Conservation (phyloP, 345 rosid genomes). For the Physaria fendleri region DNA sequence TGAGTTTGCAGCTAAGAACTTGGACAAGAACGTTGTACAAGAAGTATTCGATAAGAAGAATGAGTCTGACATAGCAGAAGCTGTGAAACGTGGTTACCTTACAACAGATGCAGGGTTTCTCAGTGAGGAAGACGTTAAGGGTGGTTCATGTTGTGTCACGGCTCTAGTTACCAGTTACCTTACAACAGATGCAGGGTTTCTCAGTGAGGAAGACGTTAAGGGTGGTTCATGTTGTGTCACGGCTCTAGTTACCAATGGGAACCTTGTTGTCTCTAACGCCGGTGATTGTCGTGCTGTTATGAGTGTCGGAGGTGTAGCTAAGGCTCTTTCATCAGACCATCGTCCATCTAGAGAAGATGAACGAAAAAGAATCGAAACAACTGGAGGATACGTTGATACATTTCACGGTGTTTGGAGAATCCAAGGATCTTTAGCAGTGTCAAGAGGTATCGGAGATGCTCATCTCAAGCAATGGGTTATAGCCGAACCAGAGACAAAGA, state of each 20-base stretch:
- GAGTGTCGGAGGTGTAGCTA: conserved; percentile 63
- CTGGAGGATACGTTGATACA: conserved; percentile 80
- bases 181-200: conserved; percentile 63
- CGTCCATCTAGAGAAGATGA: conserved; percentile 81
- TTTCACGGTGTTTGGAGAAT: conserved; percentile 72
- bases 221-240: conserved; percentile 94
- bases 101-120: conserved; percentile 68
- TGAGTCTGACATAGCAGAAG: conserved; percentile 40
- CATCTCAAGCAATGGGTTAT: conserved; percentile 70
- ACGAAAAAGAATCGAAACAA: conserved; percentile 50
- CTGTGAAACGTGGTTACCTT: conserved; percentile 66
- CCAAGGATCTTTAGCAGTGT: conserved; percentile 76
- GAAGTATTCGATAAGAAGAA: conserved; percentile 34
- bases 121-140: conserved; percentile 38
- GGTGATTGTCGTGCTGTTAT: conserved; percentile 96
- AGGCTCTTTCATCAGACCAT: conserved; percentile 84
- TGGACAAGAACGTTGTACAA: conserved; percentile 56
- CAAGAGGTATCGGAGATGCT: conserved; percentile 76
- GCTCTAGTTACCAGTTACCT: conserved; percentile 61
- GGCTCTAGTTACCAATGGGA: conserved; percentile 59
- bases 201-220: conserved; percentile 37
- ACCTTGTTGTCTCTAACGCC: conserved; percentile 70
- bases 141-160: conserved; percentile 88
- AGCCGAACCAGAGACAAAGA: conserved; percentile 70
- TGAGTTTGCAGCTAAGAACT: conserved; percentile 64